These are phyloP conservation scores for Cystobasidiaceae sp. DNA, from an alignment of 1,284 basidiomycete genomes.

Conservation along the genomic window DNA sequence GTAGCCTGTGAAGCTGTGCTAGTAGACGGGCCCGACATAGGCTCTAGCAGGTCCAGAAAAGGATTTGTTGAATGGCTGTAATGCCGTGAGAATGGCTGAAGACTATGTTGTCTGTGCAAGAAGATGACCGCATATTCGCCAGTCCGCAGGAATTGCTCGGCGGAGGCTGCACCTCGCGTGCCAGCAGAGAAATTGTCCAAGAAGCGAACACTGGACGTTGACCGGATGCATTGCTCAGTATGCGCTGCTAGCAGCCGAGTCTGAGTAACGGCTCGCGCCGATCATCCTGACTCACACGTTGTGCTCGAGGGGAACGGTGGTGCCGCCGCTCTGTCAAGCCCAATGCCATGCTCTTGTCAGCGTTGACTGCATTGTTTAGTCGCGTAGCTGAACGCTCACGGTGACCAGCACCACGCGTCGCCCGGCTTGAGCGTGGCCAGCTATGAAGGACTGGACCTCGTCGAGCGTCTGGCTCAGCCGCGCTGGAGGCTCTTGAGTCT, in stretches of 20 bases:
- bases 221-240: no score
- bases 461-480: conserved; percentile 52
- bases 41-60: conserved; percentile 84
- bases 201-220: conserved; percentile 84
- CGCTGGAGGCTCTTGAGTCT: conserved; percentile 23
- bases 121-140: conserved; percentile 96
- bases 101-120: conserved; percentile 93
- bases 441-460: conserved; percentile 64
- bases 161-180: conserved; percentile 92
- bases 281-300: conserved; percentile 71
- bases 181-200: conserved; percentile 98
- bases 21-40: not conserved
- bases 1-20: not conserved
- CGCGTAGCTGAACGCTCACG: conserved; percentile 53
- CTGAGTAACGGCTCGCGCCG: not conserved
- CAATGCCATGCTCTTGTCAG: conserved; percentile 20
- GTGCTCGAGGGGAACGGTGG: conserved; percentile 88
- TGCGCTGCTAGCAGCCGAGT: conserved; percentile 2
- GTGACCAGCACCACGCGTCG: conserved; percentile 87
- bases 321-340: conserved; percentile 87
- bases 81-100: conserved; percentile 92
- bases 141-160: conserved; percentile 85
- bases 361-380: conserved; percentile 18
- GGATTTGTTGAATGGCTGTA: conserved; percentile 98
- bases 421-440: conserved; percentile 58